phyloP scores from a whole-genome alignment of 2,329 filamentous ascomycete species.

The Fusarium secorum region DNA sequence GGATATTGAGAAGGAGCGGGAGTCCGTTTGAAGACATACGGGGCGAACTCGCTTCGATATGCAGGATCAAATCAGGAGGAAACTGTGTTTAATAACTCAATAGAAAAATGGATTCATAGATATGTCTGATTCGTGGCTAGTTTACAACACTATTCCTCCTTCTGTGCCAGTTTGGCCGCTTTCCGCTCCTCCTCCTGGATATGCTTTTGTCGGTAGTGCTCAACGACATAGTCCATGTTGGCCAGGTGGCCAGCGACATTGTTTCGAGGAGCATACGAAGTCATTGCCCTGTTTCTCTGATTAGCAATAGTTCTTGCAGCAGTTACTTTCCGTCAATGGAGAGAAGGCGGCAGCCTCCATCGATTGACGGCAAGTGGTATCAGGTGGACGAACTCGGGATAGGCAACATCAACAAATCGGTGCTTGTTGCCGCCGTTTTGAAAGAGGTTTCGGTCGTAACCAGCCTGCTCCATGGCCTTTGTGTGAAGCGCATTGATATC shows the following conservation, averaged over 20 bases:
- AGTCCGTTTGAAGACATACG: not conserved
- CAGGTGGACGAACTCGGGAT: conserved; percentile 62
- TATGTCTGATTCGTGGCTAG: conserved; percentile 38
- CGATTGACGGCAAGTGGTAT: not conserved
- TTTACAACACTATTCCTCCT: conserved; percentile 46
- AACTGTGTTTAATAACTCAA: conserved; percentile 21
- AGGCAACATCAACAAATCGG: conserved; percentile 60
- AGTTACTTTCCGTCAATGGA: not conserved
- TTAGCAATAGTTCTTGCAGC: conserved; percentile 27
- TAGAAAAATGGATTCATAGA: conserved; percentile 35
- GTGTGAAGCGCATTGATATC: conserved; percentile 62
- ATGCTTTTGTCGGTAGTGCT: conserved; percentile 65
- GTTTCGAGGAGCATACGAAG: conserved; percentile 58
- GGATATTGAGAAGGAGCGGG: not conserved
- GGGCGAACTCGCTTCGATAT: not conserved
- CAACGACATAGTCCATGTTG: conserved; percentile 64
- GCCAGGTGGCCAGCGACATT: conserved; percentile 63
- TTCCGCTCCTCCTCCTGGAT: conserved; percentile 64
- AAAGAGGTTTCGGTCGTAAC: conserved; percentile 65
- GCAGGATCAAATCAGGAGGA: not conserved
- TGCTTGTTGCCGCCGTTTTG: conserved; percentile 54
- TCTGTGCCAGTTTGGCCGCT: conserved; percentile 56
- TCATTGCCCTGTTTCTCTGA: conserved; percentile 54
- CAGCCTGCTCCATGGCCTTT: conserved; percentile 62
- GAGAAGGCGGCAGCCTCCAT: not conserved